A percentile compares a stretch with the other conserved stretches of the same genome.
These are phyloP conservation scores for Trichosporon ovoides DNA, from an alignment of 1,284 basidiomycete genomes.

Conservation along the genomic window DNA sequence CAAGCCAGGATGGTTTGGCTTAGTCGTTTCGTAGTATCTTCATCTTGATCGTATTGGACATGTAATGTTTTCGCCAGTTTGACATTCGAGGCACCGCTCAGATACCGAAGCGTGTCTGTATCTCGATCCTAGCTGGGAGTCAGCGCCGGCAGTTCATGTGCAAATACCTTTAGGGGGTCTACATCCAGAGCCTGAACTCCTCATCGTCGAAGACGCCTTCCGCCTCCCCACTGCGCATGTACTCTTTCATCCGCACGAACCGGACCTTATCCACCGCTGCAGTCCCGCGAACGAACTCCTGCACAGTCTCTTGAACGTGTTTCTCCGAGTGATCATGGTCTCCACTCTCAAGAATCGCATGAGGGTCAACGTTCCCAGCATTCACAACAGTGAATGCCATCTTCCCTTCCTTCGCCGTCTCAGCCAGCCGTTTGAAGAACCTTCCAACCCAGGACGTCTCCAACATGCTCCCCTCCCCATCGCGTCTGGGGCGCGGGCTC, in stretches of 20 bases:
- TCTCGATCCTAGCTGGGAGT: too few relatives aligned
- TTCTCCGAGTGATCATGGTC: background rate
- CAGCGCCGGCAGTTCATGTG: too few relatives aligned
- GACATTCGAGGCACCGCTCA: too few relatives aligned
- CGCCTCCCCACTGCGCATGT: background rate
- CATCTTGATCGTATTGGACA: background rate
- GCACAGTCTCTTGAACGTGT: background rate
- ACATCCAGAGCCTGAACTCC: background rate
- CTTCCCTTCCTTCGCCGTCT: background rate
- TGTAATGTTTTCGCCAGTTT: too few relatives aligned
- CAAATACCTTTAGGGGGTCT: too few relatives aligned
- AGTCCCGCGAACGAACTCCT: background rate
- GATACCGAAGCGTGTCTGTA: too few relatives aligned
- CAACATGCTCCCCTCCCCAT: background rate
- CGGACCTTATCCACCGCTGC: background rate
- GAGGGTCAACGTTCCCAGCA: background rate
- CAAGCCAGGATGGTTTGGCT: too few relatives aligned
- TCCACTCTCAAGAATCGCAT: background rate
- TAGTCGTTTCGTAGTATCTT: too few relatives aligned
- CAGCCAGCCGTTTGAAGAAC: background rate
- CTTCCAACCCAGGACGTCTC: background rate
- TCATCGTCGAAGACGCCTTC: conserved; percentile 4
- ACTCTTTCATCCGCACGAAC: background rate
- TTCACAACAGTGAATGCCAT: background rate
- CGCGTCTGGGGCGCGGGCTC: background rate